phyloP scores from a whole-genome alignment of 495 filamentous ascomycete genomes.

The Ramalina intermedia region DNA sequence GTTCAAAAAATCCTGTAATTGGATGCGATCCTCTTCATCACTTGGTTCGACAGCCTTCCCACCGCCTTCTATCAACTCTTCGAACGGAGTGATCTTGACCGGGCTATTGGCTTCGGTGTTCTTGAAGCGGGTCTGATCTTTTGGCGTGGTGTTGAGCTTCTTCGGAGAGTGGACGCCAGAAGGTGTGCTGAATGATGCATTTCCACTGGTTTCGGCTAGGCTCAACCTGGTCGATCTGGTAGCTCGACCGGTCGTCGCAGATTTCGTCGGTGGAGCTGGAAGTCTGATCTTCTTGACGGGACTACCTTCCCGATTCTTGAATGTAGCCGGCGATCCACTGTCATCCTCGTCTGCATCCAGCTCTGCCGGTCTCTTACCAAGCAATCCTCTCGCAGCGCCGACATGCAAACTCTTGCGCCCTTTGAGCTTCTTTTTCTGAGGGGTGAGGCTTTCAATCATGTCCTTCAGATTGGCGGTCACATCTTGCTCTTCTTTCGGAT shows the following conservation, averaged over 20 bases:
- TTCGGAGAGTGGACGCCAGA: constrained; percentile 29
- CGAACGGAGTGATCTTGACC: constrained; percentile 29
- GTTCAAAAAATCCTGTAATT: constrained; percentile 83
- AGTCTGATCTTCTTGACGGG: constrained; percentile 64
- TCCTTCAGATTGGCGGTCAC: constrained; percentile 51
- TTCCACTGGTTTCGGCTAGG: constrained; percentile 12
- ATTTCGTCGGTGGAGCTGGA: constrained; percentile 48
- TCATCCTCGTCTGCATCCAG: constrained; percentile 55
- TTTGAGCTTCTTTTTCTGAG: constrained; percentile 54
- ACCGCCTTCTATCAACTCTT: constrained; percentile 22
- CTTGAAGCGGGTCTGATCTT: constrained; percentile 34
- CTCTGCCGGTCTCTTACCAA: constrained; percentile 62
- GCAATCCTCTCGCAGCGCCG: constrained; percentile 56
- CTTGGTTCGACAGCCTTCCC: constrained; percentile 18
- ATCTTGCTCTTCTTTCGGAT: constrained; percentile 38
- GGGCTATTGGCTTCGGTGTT: constrained; percentile 27
- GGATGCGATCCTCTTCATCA: constrained; percentile 51
- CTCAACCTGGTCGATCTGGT: constrained; percentile 30
- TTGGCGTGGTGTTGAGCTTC: constrained; percentile 33
- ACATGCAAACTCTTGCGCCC: constrained; percentile 65
- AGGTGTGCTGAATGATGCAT: constrained; percentile 24
- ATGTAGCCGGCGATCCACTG: constrained; percentile 48
- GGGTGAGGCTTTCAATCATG: constrained; percentile 63
- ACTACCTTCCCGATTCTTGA: constrained; percentile 57
- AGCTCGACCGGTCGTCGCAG: constrained; percentile 44